These are phyloP conservation scores for Backusella tuberculispora DNA, from an alignment of 192 early-diverging fungal genomes.

Conservation along the genomic window DNA sequence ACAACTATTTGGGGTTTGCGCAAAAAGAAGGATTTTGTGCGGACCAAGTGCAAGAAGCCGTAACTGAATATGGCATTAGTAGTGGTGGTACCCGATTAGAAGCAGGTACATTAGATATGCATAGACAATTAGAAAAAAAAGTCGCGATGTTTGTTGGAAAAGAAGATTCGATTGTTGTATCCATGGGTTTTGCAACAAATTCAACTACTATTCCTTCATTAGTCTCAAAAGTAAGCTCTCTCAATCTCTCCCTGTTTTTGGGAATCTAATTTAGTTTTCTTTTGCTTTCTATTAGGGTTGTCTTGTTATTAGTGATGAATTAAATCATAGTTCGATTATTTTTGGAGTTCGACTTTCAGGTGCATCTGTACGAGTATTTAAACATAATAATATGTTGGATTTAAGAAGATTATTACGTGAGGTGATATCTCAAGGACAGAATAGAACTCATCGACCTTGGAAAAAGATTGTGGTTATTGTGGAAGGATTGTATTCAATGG, in stretches of 20 bases:
- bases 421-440: slow-evolving; percentile 86
- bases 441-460: slow-evolving; percentile 91
- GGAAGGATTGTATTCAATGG: slow-evolving; percentile 93
- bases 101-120: slow-evolving; percentile 63
- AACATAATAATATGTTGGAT: slow-evolving; percentile 79
- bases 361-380: slow-evolving; percentile 82
- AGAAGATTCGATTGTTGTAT: slow-evolving; percentile 80
- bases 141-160: slow-evolving; percentile 84
- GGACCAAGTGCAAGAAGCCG: slow-evolving; percentile 75
- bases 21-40: slow-evolving; percentile 87
- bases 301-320: slow-evolving; percentile 85
- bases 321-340: slow-evolving; percentile 87
- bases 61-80: slow-evolving; percentile 65
- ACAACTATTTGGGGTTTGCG: slow-evolving; percentile 94
- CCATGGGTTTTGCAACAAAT: slow-evolving; percentile 93
- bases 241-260: background rate
- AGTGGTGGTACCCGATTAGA: slow-evolving; percentile 65
- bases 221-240: slow-evolving; percentile 47
- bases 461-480: slow-evolving; percentile 93
- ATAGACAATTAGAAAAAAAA: slow-evolving; percentile 72
- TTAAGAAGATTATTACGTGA: slow-evolving; percentile 75
- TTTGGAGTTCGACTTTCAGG: slow-evolving; percentile 86
- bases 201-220: slow-evolving; percentile 88
- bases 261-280: background rate
- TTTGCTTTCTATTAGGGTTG: slow-evolving; percentile 55